phyloP scores from a whole-genome alignment of 2,329 filamentous ascomycete species.

The Pseudogymnoascus sp. region DNA sequence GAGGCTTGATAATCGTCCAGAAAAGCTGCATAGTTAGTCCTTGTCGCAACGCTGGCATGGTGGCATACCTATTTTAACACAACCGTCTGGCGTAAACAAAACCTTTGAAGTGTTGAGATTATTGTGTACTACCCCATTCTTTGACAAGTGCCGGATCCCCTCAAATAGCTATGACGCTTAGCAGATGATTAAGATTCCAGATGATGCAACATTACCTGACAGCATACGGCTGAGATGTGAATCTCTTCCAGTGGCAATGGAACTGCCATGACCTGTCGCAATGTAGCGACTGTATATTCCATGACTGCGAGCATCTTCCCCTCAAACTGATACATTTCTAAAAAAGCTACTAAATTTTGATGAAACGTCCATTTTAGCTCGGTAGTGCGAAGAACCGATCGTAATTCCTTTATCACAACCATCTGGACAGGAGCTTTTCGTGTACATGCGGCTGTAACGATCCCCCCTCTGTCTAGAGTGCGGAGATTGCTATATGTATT shows the following conservation, averaged over 20 bases:
- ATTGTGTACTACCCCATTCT: conserved; percentile 5
- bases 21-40: conserved; percentile 6
- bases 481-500: conserved; percentile 10
- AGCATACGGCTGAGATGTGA: conserved; percentile 12
- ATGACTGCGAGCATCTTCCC: conserved; percentile 12
- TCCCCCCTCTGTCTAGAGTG: conserved; percentile 9
- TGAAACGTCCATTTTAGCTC: conserved; percentile 11
- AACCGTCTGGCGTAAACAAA: conserved; percentile 9
- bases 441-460: conserved; percentile 13
- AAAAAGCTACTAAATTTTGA: conserved; percentile 11
- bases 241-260: conserved; percentile 12
- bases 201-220: conserved; percentile 8
- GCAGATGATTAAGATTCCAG: background rate
- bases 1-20: conserved; percentile 8
- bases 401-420: conserved; percentile 12
- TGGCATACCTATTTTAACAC: conserved; percentile 10
- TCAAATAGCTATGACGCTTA: conserved; percentile 12
- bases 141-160: conserved; percentile 13
- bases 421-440: conserved; percentile 9
- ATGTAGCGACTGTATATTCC: conserved; percentile 13
- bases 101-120: conserved; percentile 3
- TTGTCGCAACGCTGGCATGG: background rate
- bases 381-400: background rate
- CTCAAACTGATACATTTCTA: conserved; percentile 11
- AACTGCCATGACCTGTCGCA: conserved; percentile 12